Conservation (phyloP, 352 stramenopile species). For the Bremia lactucae region DNA sequence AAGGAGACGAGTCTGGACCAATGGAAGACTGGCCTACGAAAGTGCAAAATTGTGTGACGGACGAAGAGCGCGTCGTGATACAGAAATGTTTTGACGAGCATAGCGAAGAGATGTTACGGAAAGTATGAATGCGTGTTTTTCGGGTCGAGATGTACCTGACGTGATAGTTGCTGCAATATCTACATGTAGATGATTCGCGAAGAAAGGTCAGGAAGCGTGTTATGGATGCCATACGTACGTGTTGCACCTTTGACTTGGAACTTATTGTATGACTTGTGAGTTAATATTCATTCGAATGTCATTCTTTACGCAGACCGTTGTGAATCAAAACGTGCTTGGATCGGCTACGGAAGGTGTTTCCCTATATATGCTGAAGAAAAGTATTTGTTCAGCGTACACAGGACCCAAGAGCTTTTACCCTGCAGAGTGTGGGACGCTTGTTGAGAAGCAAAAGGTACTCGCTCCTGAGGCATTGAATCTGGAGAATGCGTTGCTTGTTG, state of each 20-base stretch:
- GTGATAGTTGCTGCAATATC: neutral
- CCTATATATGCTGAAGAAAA: slow-evolving; percentile 42
- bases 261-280: neutral
- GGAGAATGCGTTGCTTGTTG: too few relatives aligned
- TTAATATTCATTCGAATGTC: neutral
- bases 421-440: slow-evolving; percentile 36
- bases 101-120: slow-evolving; percentile 39
- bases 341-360: slow-evolving; percentile 45
- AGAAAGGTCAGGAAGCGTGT: slow-evolving; percentile 32
- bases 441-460: slow-evolving; percentile 47
- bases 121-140: slow-evolving; percentile 15
- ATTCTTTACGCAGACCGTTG: slow-evolving; percentile 33
- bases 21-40: slow-evolving; percentile 65
- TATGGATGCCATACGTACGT: slow-evolving; percentile 74
- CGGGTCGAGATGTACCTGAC: too few relatives aligned
- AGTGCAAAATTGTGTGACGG: slow-evolving; percentile 55
- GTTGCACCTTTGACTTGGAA: neutral
- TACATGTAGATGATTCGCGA: slow-evolving; percentile 64
- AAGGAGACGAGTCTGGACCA: slow-evolving; percentile 60
- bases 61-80: slow-evolving; percentile 39
- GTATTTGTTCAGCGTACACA: slow-evolving; percentile 58
- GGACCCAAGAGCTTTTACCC: slow-evolving; percentile 56
- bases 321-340: slow-evolving; percentile 49
- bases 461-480: slow-evolving; percentile 24
- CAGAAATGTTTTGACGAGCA: slow-evolving; percentile 53